Evolutionary conservation across 352 stramenopile species (phyloP).

Genomic region (Pythium myriotylum): DNA sequence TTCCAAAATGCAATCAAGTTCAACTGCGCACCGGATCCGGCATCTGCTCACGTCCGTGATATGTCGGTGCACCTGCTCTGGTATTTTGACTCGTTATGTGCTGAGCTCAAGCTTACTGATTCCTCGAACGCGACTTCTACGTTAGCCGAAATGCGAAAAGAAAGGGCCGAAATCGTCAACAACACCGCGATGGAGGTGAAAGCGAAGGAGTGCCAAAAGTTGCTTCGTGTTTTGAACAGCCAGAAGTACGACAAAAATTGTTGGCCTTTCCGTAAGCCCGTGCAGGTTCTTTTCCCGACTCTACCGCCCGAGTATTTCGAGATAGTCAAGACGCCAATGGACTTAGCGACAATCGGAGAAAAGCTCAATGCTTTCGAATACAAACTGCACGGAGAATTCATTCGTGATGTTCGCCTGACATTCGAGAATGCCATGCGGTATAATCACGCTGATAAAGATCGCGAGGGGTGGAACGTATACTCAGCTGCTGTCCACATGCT

Average conservation of each 20-base stretch:
- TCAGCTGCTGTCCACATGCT: slow-evolving; percentile 75
- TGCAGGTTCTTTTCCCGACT: slow-evolving; percentile 69
- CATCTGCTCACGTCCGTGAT: slow-evolving; percentile 77
- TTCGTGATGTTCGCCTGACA: slow-evolving; percentile 74
- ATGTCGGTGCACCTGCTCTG: slow-evolving; percentile 80
- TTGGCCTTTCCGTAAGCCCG: slow-evolving; percentile 85
- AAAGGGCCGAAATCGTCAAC: slow-evolving; percentile 55
- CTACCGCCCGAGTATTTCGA: slow-evolving; percentile 81
- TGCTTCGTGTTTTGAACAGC: slow-evolving; percentile 79
- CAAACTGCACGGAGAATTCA: slow-evolving; percentile 83
- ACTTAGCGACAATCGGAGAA: slow-evolving; percentile 70
- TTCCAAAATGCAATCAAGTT: slow-evolving; percentile 87
- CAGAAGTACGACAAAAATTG: slow-evolving; percentile 89
- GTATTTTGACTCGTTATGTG: slow-evolving; percentile 86
- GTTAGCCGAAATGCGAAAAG: slow-evolving; percentile 47
- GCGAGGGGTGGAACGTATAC: slow-evolving; percentile 84
- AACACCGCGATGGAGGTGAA: slow-evolving; percentile 73
- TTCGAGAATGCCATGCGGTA: slow-evolving; percentile 87
- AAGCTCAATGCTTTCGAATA: slow-evolving; percentile 75
- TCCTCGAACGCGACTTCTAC: slow-evolving; percentile 24
- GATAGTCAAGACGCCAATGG: slow-evolving; percentile 83
- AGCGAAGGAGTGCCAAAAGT: slow-evolving; percentile 78
- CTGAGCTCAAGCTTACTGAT: slow-evolving; percentile 52
- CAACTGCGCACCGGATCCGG: slow-evolving; percentile 71
- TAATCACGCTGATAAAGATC: slow-evolving; percentile 80